phyloP scores from a whole-genome alignment of 2,329 filamentous ascomycete species.

The Fusarium clavum region DNA sequence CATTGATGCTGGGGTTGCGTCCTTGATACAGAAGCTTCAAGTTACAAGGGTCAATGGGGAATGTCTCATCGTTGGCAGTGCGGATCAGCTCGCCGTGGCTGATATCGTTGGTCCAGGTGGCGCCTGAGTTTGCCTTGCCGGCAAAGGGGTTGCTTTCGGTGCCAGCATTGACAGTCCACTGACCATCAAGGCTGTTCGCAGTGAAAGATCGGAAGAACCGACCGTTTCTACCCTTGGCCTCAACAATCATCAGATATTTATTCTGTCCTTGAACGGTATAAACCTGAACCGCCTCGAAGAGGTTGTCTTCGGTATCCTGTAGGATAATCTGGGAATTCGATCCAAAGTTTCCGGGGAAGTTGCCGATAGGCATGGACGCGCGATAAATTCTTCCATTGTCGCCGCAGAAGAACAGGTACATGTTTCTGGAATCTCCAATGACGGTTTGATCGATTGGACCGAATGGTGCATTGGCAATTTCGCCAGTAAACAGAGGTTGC shows the following conservation, averaged over 20 bases:
- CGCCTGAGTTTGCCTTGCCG: conserved; percentile 72
- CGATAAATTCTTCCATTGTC: conserved; percentile 76
- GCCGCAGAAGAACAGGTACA: conserved; percentile 75
- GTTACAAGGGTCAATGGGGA: conserved; percentile 72
- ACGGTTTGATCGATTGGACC: conserved; percentile 72
- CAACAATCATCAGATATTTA: conserved; percentile 74
- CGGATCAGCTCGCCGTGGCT: conserved; percentile 73
- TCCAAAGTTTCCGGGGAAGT: conserved; percentile 72
- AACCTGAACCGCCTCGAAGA: conserved; percentile 75
- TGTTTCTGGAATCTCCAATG: conserved; percentile 69
- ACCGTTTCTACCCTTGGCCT: conserved; percentile 67
- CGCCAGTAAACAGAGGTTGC: conserved; percentile 67
- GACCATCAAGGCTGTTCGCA: conserved; percentile 64
- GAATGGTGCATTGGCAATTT: conserved; percentile 62
- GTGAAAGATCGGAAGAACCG: conserved; percentile 77
- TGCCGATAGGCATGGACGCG: conserved; percentile 69
- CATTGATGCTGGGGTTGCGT: conserved; percentile 51
- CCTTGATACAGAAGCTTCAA: conserved; percentile 74
- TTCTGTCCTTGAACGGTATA: conserved; percentile 67
- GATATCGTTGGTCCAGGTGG: conserved; percentile 73
- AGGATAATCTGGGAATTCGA: conserved; percentile 61
- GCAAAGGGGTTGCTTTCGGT: conserved; percentile 69
- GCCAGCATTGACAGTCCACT: conserved; percentile 68
- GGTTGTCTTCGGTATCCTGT: conserved; percentile 65
- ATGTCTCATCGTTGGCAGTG: conserved; percentile 68